Base-by-base conservation (phyloP, 768 basidiomycete species). In the Cytidiella melzeri region DNA sequence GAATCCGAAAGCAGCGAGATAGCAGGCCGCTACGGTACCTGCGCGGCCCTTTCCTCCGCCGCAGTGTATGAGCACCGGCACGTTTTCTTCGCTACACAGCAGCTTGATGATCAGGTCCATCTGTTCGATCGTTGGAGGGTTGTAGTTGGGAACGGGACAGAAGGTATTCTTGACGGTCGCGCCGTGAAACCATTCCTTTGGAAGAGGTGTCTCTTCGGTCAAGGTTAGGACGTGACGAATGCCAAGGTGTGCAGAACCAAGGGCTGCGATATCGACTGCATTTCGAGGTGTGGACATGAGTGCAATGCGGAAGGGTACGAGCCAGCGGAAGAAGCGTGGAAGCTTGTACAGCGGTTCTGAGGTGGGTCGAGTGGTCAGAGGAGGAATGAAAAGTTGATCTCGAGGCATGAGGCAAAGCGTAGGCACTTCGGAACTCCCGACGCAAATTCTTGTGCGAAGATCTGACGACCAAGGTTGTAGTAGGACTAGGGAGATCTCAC, bases 11-110 rank as follows among this genome's bases (percentile, higher is more conserved):
- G 79, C 79, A 23, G 72, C 72, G 41, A 84, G 65, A 54, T 79
- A 81, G 53, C 80, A 80, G 0, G 80, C 81, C 4, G 76, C 73
- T 0, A 82, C 76, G 1, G 78, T 81, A 13, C 81, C 81, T 20
- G 80, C 79, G 9, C 80, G 72, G 0, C 81, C 81, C 53, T 80
- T 81, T 2, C 81, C 81, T 5, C 79, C 81, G 3, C 78, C 80
- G 56, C 81, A 83, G 52, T 83, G 80, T 2, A 83, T 65, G 12
- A 83, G 63, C 6, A 80, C 54, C 0, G 80, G 79, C 1, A 73
- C 60, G 11, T 77, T 77, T 27, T 59, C 56, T 12, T 66, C 62
- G 48, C 79, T 73, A 4, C 70, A 64, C 23, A 79, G 63, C 11
- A 80, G 57, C 12, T 68, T 60, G 55, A 81, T 67, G 52, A 81